Conservation (phyloP, 148 eudicot genomes). For the Polygonum aviculare region DNA sequence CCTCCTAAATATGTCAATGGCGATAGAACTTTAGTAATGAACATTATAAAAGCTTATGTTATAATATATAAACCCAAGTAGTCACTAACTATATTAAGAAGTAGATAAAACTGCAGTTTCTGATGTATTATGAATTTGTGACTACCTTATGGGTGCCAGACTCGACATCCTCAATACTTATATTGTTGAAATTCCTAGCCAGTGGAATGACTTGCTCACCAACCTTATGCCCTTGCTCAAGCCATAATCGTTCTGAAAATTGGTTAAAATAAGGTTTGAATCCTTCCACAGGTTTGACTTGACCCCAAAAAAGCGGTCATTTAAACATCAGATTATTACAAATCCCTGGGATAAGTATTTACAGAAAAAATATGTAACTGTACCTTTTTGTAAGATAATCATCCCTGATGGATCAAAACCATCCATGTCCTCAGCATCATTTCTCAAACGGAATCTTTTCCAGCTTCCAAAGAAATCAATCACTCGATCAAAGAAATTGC, state of each 20-base stretch:
- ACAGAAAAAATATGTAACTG: neutral
- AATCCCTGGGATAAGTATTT: neutral
- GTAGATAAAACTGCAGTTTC: neutral
- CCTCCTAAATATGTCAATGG: conserved; percentile 22
- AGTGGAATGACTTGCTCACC: conserved; percentile 86
- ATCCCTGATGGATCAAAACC: conserved; percentile 94
- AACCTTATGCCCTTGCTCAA: conserved; percentile 78
- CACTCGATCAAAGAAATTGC: conserved; percentile 81
- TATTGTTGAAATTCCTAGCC: conserved; percentile 71
- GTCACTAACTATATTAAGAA: neutral
- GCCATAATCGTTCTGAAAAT: conserved; percentile 68
- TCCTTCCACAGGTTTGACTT: neutral
- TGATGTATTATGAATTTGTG: neutral
- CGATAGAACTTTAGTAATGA: neutral
- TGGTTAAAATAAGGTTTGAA: neutral
- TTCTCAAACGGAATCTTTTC: conserved; percentile 57
- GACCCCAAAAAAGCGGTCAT: neutral
- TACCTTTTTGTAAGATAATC: conserved; percentile 82
- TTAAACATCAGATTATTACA: neutral
- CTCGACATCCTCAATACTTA: conserved; percentile 57
- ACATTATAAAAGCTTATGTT: neutral
- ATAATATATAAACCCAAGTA: neutral
- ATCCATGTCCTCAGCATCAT: conserved; percentile 69
- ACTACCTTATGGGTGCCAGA: conserved; percentile 26
- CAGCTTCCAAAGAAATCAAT: conserved; percentile 75